Evolutionary conservation across 768 basidiomycete species (phyloP).

Genomic region (Termitomyces sp.): DNA sequence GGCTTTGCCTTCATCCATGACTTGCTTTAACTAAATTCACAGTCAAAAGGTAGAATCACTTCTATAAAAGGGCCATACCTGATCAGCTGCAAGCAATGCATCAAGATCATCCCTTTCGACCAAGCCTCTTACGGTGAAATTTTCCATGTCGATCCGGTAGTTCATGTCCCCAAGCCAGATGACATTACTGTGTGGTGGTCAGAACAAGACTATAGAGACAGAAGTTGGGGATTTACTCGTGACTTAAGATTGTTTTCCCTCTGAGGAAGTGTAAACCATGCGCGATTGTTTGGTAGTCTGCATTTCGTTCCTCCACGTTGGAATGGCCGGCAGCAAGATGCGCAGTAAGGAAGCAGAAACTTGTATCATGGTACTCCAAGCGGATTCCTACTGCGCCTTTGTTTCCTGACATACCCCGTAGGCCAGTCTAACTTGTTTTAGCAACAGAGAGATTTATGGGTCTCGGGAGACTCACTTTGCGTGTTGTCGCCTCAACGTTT

Average conservation of each 20-base stretch:
- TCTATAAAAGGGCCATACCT: constrained; percentile 46
- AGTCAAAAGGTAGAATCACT: neutral
- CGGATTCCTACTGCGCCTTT: constrained; percentile 96
- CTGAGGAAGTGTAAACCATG: constrained; percentile 82
- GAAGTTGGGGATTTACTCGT: constrained; percentile 62
- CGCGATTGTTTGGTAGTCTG: constrained; percentile 87
- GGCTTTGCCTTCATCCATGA: constrained; percentile 67
- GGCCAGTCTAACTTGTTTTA: constrained; percentile 57
- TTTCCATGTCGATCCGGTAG: constrained; percentile 88
- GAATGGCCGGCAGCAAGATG: constrained; percentile 95
- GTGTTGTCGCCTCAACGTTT: constrained; percentile 87
- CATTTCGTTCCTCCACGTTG: constrained; percentile 87
- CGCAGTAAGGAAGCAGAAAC: constrained; percentile 92
- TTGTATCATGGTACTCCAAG: constrained; percentile 86
- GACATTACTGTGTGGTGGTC: constrained; percentile 57
- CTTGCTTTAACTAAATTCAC: constrained; percentile 57
- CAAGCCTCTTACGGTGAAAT: constrained; percentile 71
- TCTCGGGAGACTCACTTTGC: constrained; percentile 59
- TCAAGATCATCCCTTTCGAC: constrained; percentile 67
- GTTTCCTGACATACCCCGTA: constrained; percentile 93
- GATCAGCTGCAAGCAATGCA: constrained; percentile 76
- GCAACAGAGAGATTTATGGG: neutral
- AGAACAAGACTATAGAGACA: neutral
- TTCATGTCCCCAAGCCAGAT: constrained; percentile 96
- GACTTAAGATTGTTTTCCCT: constrained; percentile 84